phyloP scores from a whole-genome alignment of 768 basidiomycete species.

The Suillus plorans region DNA sequence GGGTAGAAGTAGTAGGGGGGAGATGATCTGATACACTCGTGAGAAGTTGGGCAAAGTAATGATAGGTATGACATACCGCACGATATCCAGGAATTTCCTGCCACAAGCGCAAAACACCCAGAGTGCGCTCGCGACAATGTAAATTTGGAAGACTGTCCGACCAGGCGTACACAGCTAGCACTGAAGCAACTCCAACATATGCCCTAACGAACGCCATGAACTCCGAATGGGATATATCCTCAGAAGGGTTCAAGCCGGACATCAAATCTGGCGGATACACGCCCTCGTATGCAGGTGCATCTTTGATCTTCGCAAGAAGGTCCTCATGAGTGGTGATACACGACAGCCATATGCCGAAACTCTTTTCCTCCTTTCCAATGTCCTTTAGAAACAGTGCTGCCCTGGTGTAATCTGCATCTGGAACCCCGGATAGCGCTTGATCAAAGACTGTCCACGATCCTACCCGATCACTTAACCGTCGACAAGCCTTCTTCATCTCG shows the following conservation, averaged over 20 bases:
- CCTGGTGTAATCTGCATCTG: conserved; percentile 47
- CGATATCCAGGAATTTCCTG: conserved; percentile 62
- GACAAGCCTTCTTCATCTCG: conserved; percentile 44
- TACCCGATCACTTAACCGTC: conserved; percentile 49
- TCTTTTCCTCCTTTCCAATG: conserved; percentile 60
- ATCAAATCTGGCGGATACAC: conserved; percentile 45
- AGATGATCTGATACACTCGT: conserved; percentile 54
- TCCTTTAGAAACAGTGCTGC: conserved; percentile 58
- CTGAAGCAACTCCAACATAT: conserved; percentile 63
- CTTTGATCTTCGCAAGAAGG: conserved; percentile 45
- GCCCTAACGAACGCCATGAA: conserved; percentile 67
- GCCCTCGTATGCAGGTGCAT: conserved; percentile 51
- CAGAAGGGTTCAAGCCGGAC: conserved; percentile 34
- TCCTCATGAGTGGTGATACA: conserved; percentile 63
- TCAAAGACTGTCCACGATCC: conserved; percentile 61
- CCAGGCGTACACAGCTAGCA: conserved; percentile 76
- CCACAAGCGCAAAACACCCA: conserved; percentile 50
- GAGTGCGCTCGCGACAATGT: conserved; percentile 58
- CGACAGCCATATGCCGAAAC: conserved; percentile 72
- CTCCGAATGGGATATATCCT: conserved; percentile 45
- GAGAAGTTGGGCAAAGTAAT: conserved; percentile 8
- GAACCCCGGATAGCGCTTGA: conserved; percentile 52
- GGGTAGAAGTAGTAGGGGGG: conserved; percentile 68
- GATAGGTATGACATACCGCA: conserved; percentile 46
- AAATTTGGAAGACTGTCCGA: conserved; percentile 73